Percentiles rank a stretch among this genome's conserved stretches.
These are phyloP conservation scores for Phytopythium mirpurense DNA, from an alignment of 352 stramenopile genomes.

Conservation along the genomic window DNA sequence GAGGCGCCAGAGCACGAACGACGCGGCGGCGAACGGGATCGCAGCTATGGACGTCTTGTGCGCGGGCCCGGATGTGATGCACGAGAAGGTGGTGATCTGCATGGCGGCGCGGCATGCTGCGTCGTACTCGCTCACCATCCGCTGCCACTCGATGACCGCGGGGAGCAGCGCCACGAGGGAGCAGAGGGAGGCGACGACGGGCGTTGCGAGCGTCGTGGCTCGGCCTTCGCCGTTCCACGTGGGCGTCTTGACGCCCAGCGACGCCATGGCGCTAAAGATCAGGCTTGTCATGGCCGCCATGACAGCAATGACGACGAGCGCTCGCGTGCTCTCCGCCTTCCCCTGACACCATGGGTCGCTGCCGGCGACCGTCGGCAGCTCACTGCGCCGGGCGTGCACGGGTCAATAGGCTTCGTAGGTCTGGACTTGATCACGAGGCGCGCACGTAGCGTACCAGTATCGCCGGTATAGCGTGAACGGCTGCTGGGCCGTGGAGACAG, in stretches of 20 bases:
- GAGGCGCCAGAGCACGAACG: conserved; percentile 56
- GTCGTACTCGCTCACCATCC: conserved; percentile 49
- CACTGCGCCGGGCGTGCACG: conserved; percentile 16
- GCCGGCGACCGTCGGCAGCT: conserved; percentile 23
- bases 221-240: conserved; percentile 69
- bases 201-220: conserved; percentile 47
- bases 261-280: conserved; percentile 41
- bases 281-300: conserved; percentile 54
- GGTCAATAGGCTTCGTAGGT: background rate
- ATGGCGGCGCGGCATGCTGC: conserved; percentile 31
- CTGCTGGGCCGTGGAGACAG: conserved; percentile 17
- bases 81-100: conserved; percentile 49
- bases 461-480: conserved; percentile 22
- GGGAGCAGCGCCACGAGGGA: conserved; percentile 35
- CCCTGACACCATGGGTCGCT: conserved; percentile 67
- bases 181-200: conserved; percentile 46
- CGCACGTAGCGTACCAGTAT: conserved; percentile 29
- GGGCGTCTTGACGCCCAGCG: conserved; percentile 52
- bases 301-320: conserved; percentile 45
- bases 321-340: conserved; percentile 36
- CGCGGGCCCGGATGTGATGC: conserved; percentile 36
- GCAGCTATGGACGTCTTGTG: conserved; percentile 34
- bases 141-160: conserved; percentile 52
- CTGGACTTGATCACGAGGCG: background rate
- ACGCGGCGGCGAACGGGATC: conserved; percentile 32